These are phyloP conservation scores for Colletotrichum phormii DNA, from an alignment of 2,329 filamentous ascomycete species.

Conservation along the genomic window DNA sequence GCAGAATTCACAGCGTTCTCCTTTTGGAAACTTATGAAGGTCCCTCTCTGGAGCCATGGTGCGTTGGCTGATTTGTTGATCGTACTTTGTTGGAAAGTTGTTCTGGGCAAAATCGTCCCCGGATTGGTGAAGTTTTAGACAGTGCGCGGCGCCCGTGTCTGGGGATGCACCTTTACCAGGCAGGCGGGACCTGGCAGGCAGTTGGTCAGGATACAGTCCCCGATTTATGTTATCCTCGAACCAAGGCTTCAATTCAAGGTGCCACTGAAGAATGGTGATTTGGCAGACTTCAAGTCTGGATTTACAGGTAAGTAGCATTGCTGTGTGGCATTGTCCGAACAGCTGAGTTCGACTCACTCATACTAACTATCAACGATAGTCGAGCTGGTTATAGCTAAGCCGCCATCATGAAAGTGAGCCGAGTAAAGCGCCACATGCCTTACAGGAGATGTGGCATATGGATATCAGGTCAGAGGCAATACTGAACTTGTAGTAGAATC, in stretches of 20 bases:
- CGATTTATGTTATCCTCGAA: neutral
- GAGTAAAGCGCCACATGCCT: neutral
- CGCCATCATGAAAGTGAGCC: neutral
- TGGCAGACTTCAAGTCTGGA: neutral
- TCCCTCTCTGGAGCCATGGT: constrained; percentile 56
- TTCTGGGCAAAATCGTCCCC: constrained; percentile 3
- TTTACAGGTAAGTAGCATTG: neutral
- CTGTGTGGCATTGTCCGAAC: neutral
- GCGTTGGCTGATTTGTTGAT: neutral
- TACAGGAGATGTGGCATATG: neutral
- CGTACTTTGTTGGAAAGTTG: neutral
- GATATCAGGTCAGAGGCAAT: neutral
- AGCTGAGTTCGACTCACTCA: too few species aligned
- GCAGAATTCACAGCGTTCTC: constrained; percentile 72
- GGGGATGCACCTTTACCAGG: neutral
- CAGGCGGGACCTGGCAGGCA: neutral
- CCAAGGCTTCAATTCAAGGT: neutral
- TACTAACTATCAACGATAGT: too few species aligned
- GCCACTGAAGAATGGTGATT: neutral
- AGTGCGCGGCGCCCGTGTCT: neutral
- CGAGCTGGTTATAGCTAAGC: too few species aligned
- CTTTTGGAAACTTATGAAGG: constrained; percentile 62
- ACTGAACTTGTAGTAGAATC: neutral
- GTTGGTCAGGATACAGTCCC: neutral
- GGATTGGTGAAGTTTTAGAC: constrained; percentile 9